phyloP scores from a whole-genome alignment of 2,329 filamentous ascomycete species.

The Hypoxylon sp. region DNA sequence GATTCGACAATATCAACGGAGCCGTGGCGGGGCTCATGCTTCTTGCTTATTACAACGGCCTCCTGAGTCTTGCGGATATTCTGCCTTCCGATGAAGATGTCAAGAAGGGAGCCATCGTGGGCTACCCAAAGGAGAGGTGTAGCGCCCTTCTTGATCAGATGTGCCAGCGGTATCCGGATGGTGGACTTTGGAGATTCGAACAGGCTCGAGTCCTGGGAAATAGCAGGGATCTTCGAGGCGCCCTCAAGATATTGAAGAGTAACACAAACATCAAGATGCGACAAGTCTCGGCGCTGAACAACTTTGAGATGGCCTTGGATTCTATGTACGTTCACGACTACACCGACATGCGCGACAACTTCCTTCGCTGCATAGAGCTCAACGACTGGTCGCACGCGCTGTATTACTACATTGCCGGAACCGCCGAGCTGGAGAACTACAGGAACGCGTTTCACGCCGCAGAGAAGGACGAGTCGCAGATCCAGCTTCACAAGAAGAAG shows the following conservation, averaged over 20 bases:
- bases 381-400: slow-evolving; percentile 92
- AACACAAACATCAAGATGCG: slow-evolving; percentile 76
- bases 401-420: slow-evolving; percentile 88
- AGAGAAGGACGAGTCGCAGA: slow-evolving; percentile 51
- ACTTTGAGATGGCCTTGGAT: slow-evolving; percentile 83
- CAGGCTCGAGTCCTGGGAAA: slow-evolving; percentile 80
- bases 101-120: slow-evolving; percentile 63
- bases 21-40: slow-evolving; percentile 84
- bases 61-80: slow-evolving; percentile 89
- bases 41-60: slow-evolving; percentile 86
- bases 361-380: slow-evolving; percentile 76
- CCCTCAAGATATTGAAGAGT: slow-evolving; percentile 69
- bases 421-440: slow-evolving; percentile 82
- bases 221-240: slow-evolving; percentile 70
- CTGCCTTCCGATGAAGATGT: slow-evolving; percentile 69
- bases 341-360: slow-evolving; percentile 74
- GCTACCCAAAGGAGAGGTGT: slow-evolving; percentile 76
- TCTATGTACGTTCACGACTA: slow-evolving; percentile 83
- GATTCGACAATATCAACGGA: slow-evolving; percentile 89
- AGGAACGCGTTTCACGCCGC: slow-evolving; percentile 62
- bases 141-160: slow-evolving; percentile 74
- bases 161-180: slow-evolving; percentile 80
- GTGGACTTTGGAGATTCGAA: slow-evolving; percentile 86
- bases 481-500: slow-evolving; percentile 64
- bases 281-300: slow-evolving; percentile 84